Conservation (phyloP, 202 grass and related monocot genomes). For the Schoenoplectus tabernaemontani region DNA sequence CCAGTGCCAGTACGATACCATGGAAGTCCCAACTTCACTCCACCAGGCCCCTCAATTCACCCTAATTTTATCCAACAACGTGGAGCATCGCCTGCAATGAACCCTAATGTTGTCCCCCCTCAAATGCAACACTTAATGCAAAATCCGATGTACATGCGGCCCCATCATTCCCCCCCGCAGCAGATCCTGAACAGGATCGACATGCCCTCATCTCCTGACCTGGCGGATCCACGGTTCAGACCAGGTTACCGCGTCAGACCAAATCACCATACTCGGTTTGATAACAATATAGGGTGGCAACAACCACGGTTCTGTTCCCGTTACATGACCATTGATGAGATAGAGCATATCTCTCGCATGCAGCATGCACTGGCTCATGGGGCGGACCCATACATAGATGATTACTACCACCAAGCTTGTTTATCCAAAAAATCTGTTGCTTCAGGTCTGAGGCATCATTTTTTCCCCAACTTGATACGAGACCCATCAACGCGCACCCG, state of each 20-base stretch:
- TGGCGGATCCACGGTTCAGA: conserved; percentile 46
- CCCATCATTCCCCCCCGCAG: conserved; percentile 32
- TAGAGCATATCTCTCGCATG: conserved; percentile 68
- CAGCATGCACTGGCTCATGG: conserved; percentile 67
- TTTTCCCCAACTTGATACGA: conserved; percentile 57
- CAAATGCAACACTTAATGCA: conserved; percentile 23
- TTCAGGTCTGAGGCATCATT: conserved; percentile 41
- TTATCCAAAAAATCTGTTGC: conserved; percentile 49
- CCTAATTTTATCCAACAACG: conserved; percentile 19
- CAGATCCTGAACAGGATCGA: conserved; percentile 47
- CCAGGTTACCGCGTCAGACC: conserved; percentile 30
- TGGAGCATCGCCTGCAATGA: background rate
- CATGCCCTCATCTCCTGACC: conserved; percentile 33
- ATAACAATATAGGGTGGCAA: conserved; percentile 34
- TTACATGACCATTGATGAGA: conserved; percentile 70
- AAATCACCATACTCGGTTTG: conserved; percentile 35
- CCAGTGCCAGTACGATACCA: conserved; percentile 32
- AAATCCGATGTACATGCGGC: conserved; percentile 40
- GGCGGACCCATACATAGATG: conserved; percentile 73
- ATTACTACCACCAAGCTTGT: conserved; percentile 91
- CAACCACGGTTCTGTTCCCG: conserved; percentile 40
- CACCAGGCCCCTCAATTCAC: conserved; percentile 16
- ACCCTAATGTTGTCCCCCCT: background rate
- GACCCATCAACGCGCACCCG: conserved; percentile 41
- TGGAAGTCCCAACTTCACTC: conserved; percentile 27